Base-by-base conservation (phyloP, 2,329 filamentous ascomycete genomes). In the Cladosporium cucumerinum region DNA sequence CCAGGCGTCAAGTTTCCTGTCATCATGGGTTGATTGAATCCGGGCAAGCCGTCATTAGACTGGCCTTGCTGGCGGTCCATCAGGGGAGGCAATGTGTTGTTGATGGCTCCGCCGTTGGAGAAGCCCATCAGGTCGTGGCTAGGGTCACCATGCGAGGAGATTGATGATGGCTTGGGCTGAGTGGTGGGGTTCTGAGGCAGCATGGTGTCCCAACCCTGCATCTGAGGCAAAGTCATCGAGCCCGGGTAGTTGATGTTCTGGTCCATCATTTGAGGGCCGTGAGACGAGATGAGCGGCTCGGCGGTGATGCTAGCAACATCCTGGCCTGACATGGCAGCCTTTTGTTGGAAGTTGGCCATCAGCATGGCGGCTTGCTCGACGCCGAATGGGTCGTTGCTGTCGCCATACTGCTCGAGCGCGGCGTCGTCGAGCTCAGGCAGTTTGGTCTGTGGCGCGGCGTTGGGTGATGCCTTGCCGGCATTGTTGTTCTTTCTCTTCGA, bases 281-380 rank as follows among this genome's bases (percentile, higher is more conserved):
- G 88, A 68, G 91, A 87, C 66, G 92, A 87, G 76, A 91, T 93
- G 69, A 89, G 83, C 77, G 90, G 88, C 74, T 86, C 85, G 67
- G 82, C 78, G 72, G 78, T 82, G 77, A 79, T 81, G 69, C 80
- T 80, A 34, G 64, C 66, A 36, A 68, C 65, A 76, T 84, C 81
- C 87, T 92, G 72, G 87, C 87, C 83, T 66, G 86, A 89, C 80
- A 93, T 94, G 73, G 89, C 93, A 21, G 75, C 75, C 83, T 97
- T 97, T 83, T 97, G 93, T 81, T 97, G 94, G 76, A 98, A 90
- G 81, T 98, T 93, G 76, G 94, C 95, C 82, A 99, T 96, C 78
- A 99, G 87, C 92, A 98, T 97, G 72, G 95, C 95, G 72, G 95
- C 95, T 73, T 94, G 93, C 84, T 99, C 94, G 75, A 97, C 90